phyloP scores from a whole-genome alignment of 345 rosid genomes.

The Eucalyptus marginata region DNA sequence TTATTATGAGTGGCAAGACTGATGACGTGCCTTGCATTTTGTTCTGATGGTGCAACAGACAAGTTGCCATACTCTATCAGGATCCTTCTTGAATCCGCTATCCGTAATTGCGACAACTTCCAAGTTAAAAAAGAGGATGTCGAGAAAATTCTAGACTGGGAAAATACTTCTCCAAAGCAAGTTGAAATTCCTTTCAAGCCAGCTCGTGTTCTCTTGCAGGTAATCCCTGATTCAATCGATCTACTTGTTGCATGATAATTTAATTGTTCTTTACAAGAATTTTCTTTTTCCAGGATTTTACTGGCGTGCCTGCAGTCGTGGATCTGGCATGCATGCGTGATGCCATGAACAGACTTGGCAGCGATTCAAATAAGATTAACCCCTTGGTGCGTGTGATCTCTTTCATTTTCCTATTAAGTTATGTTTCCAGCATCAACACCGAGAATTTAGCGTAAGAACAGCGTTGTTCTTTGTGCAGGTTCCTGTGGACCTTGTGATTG shows the following conservation, averaged over 20 bases:
- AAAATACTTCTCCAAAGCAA: conserved; percentile 73
- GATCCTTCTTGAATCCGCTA: conserved; percentile 91
- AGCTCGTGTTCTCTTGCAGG: conserved; percentile 98
- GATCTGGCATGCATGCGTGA: conserved; percentile 99
- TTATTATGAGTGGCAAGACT: neutral
- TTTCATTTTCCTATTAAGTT: neutral
- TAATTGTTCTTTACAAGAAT: neutral
- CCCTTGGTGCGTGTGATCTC: conserved; percentile 42
- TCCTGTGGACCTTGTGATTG: conserved; percentile 98
- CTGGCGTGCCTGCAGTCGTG: conserved; percentile 99
- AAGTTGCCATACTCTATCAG: conserved; percentile 89
- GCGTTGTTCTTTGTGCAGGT: conserved; percentile 31
- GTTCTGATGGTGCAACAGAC: conserved; percentile 25
- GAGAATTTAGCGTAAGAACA: neutral
- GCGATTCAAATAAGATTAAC: conserved; percentile 87
- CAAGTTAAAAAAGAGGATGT: conserved; percentile 91
- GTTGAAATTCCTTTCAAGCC: conserved; percentile 99
- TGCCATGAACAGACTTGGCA: conserved; percentile 87
- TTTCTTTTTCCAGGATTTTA: conserved; percentile 63
- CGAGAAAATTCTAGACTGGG: conserved; percentile 97
- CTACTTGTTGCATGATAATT: neutral
- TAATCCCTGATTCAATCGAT: neutral
- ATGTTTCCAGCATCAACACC: neutral
- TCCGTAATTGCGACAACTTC: conserved; percentile 93
- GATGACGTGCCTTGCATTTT: neutral